Conservation (phyloP, 129 eudicot genomes). For the Solidago caesia region DNA sequence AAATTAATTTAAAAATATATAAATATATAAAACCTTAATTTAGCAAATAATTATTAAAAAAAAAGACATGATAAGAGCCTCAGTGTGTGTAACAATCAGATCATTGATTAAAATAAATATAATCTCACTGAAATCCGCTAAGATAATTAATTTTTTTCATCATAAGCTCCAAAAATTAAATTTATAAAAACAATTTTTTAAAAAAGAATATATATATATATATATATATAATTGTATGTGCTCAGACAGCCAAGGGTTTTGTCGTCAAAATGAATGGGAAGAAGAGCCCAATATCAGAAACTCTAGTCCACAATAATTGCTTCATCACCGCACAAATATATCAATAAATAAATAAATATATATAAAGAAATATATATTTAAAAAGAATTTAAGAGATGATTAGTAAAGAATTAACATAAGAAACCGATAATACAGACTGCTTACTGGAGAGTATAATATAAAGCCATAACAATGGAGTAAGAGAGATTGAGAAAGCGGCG, state of each 20-base stretch:
- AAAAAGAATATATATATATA: neutral
- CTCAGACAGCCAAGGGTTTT: constrained; percentile 94
- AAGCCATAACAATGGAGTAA: no score
- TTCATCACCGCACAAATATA: constrained; percentile 45
- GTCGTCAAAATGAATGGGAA: constrained; percentile 54
- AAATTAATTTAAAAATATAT: neutral
- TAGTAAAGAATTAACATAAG: no score
- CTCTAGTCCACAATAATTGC: constrained; percentile 69
- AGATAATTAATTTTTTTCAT: constrained; percentile 53
- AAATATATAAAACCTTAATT: neutral
- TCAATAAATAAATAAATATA: no score
- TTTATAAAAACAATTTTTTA: neutral
- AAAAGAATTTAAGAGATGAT: no score
- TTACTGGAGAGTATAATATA: no score
- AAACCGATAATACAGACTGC: no score
- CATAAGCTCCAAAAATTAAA: constrained; percentile 34
- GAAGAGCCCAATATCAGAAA: constrained; percentile 61
- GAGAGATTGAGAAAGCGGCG: no score
- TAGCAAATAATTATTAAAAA: neutral
- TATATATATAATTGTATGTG: neutral
- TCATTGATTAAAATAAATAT: constrained; percentile 40
- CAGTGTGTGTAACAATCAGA: constrained; percentile 92
- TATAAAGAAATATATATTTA: no score
- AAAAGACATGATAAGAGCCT: constrained; percentile 23
- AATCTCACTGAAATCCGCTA: constrained; percentile 80